Evolutionary conservation across 2,329 filamentous ascomycete species (phyloP), one percentile per base, ranked within the genome.

Genomic region (Fonsecaea nubica): DNA sequence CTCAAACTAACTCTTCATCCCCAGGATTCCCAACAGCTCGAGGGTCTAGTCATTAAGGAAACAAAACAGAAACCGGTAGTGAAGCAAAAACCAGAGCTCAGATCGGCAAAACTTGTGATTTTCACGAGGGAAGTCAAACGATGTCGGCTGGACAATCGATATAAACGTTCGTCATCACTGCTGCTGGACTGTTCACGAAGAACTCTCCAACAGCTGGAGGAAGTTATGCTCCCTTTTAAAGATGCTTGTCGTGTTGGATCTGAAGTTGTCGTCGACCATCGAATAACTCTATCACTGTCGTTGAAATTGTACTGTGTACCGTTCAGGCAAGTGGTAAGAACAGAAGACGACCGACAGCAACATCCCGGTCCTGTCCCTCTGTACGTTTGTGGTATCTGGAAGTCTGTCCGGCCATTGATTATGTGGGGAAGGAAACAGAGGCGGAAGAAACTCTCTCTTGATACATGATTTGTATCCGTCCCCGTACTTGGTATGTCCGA

Each of bases 21-120:
- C n/a, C 10, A 30, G 10, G 9, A 3, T 32, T 21, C 18, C 45
- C 53, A 35, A 35, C 10, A 12, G 45, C 21, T 21, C 6, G 10
- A 13, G 18, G 3, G 21, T 18, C 45, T 12, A 13, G 12, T 25
- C 45, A 50, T 50, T 10, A 50, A 12, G 45, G 1, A 57, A 62
- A 18, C 35, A 32, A 63, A 32, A 45, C 25, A 52, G 15, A 48
- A 42, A 15, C 55, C 54, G 30, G 10, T 54, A 56, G 60, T 63
- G 56, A 58, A 63, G 42, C 50, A 65, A 63, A 45, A 30, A 48
- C 50, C 58, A 65, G 65, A 71, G 69, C 71, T 71, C 69, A 71
- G 71, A 72, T 71, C 71, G 69, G 71, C 71, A 71, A 72, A 71
- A 72, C 59, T 30, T 15, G 57, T 36, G 50, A 36, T 45, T 69